phyloP scores from a whole-genome alignment of 2,329 filamentous ascomycete species.

The Talaromyces sp. region DNA sequence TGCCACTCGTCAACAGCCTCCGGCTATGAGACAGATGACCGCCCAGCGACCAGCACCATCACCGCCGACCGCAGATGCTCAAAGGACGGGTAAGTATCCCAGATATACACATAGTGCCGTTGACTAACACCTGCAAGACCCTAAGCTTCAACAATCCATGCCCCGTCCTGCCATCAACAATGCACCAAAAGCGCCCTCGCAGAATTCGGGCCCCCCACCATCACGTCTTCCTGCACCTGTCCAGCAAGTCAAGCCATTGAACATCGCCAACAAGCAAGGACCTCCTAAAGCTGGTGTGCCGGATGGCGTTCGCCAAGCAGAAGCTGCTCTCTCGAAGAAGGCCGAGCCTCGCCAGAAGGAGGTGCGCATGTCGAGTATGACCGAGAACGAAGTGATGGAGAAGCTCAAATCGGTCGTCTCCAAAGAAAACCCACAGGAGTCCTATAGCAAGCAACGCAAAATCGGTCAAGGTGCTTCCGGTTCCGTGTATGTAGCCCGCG shows the following conservation, averaged over 20 bases:
- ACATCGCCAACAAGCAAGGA: constrained; percentile 65
- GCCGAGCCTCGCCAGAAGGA: constrained; percentile 76
- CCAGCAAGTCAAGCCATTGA: constrained; percentile 69
- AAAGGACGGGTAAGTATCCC: constrained; percentile 25
- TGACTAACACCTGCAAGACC: constrained; percentile 19
- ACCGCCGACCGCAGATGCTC: constrained; percentile 50
- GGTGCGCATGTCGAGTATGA: constrained; percentile 98
- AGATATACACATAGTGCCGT: neutral
- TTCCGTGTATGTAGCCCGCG: constrained; percentile 94
- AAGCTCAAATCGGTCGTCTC: constrained; percentile 92
- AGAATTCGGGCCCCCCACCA: constrained; percentile 43
- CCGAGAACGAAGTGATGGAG: constrained; percentile 94
- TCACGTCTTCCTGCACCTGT: constrained; percentile 57
- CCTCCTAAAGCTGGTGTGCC: constrained; percentile 42
- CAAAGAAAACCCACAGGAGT: constrained; percentile 88
- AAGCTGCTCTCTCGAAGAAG: constrained; percentile 82
- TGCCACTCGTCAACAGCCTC: constrained; percentile 46
- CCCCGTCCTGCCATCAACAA: constrained; percentile 42
- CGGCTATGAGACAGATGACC: constrained; percentile 52
- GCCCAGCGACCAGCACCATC: constrained; percentile 82
- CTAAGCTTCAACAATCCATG: constrained; percentile 40
- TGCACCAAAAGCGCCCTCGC: constrained; percentile 37
- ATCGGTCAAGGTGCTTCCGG: constrained; percentile 97
- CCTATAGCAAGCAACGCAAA: constrained; percentile 99
- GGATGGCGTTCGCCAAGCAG: constrained; percentile 81